Base-by-base conservation (phyloP, 257 asterid species). In the Rauvolfia tetraphylla region DNA sequence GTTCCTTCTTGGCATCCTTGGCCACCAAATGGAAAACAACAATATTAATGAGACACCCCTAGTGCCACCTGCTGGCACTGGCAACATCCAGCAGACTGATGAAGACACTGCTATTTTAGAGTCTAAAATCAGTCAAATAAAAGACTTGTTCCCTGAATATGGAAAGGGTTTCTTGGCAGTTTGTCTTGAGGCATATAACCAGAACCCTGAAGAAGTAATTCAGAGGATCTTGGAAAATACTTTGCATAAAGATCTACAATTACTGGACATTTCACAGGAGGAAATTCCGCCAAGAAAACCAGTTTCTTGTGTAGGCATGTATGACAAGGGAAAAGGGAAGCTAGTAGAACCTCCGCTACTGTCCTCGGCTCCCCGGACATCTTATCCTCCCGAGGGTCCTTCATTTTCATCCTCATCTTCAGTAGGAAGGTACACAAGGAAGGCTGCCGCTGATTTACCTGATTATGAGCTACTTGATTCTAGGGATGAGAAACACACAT, bases 191-290 rank as follows among this genome's bases (percentile, higher is more conserved):
- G 97, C 89, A 39, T 95, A 91, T 78, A 91, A 95, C 89, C 93
- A 88, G 48, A 87, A 91, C 77, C 84, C 98, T 27, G 98, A 95
- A 83, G 96, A 90, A 78, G 99, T 95, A 48, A 91, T 95, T 79
- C 99, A 95, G 86, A 88, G 99, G 82, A 91, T 95, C 79, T 89
- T 95, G 15, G 99, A 95, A 75, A 92, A 95, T 68, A 89, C 96
- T 46, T 97, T 95, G 79, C 98, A 95, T 58, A 85, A 92, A 75
- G 98, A 95, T 71, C 86, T 95, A 56, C 90, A 80, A 73, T 85
- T 88, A 44, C 86, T 95, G 22, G 96, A 91, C 76, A 80, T 83
- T 65, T 81, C 94, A 34, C 77, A 87, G 71, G 97, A 91, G 79
- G 81, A 75, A 41, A 68, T 78, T 41, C 92, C 91, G n/a, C 88